These are phyloP conservation scores for Corchorus olitorius DNA, from an alignment of 345 rosid species.

Conservation along the genomic window DNA sequence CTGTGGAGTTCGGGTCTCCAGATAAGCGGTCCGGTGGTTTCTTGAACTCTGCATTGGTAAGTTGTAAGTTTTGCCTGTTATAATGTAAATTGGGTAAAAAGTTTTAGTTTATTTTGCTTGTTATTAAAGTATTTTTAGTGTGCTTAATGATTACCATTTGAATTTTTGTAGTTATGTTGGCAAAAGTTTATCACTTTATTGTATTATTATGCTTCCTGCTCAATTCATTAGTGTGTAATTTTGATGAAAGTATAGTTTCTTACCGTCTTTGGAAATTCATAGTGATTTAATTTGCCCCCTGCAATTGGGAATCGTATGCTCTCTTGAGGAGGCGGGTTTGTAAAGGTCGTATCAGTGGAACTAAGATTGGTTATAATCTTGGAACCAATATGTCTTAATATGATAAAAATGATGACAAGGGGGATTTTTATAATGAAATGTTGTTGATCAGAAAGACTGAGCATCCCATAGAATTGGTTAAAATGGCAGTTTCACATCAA, in stretches of 20 bases:
- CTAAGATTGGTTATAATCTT: neutral
- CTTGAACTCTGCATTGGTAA: constrained; percentile 80
- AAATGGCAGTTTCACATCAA: neutral
- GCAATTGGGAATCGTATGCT: neutral
- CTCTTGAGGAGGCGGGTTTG: neutral
- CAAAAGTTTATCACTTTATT: neutral
- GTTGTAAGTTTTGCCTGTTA: constrained; percentile 5
- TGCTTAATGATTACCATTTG: neutral
- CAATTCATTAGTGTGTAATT: neutral
- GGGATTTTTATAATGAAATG: neutral
- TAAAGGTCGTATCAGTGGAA: neutral
- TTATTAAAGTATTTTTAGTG: neutral
- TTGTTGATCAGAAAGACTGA: neutral
- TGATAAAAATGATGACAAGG: neutral
- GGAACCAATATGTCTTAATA: neutral
- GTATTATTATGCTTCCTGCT: neutral
- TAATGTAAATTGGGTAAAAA: neutral
- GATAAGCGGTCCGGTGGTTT: constrained; percentile 84
- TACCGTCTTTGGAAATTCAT: neutral
- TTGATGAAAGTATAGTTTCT: neutral
- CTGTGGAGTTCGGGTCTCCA: constrained; percentile 89
- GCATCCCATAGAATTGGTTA: neutral
- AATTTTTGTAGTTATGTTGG: neutral
- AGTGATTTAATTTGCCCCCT: constrained; percentile 3
- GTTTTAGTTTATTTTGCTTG: neutral